Base-by-base conservation (phyloP, 2,329 filamentous ascomycete species). In the Paecilomyces sp. region DNA sequence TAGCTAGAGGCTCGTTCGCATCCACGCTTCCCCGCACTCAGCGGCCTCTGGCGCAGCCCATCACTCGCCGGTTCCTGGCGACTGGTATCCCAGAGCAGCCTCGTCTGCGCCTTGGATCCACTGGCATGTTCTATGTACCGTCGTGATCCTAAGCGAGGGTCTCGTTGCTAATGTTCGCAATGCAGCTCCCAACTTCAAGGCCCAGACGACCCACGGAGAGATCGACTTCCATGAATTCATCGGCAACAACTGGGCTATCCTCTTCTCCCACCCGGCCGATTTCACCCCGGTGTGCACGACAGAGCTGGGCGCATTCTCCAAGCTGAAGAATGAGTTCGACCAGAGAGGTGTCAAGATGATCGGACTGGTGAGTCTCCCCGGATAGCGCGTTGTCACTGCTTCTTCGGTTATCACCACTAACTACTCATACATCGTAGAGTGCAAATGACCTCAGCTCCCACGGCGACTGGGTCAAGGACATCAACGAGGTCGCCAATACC, bases 261-360 rank as follows among this genome's bases (percentile, higher is more conserved):
- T 89, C 66, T 89, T 89, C 82, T 88, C 86, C 53, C 86, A 89
- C 78, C 86, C 87, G 70, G 75, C 75, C 69, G 92, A 96, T 78
- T 96, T 90, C 83, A 96, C 92, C 1, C 92, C 92, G 58, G 92
- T 96, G 61, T 97, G 92, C 84, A 97, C 92, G 64, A 97, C 92
- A 58, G 92, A 97, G 81, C 88, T 97, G 63, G 92, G 92, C 64
- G 92, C 92, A 61, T 95, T 97, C 70, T 90, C 92, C 68, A 94
- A 92, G 79, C 83, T 96, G 64, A 87, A 91, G 80, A 85, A 86
- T 69, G 91, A 96, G 77, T 96, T 97, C 78, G 84, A 86, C 70
- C 91, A 90, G 82, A 87, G 92, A 64, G 87, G 86, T 65, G 90
- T 93, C 70, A 95, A 96, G 85, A 86, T 96, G 79, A 93, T 96